Conservation (phyloP, 331 rosid genomes). For the Phaseolus coccineus region DNA sequence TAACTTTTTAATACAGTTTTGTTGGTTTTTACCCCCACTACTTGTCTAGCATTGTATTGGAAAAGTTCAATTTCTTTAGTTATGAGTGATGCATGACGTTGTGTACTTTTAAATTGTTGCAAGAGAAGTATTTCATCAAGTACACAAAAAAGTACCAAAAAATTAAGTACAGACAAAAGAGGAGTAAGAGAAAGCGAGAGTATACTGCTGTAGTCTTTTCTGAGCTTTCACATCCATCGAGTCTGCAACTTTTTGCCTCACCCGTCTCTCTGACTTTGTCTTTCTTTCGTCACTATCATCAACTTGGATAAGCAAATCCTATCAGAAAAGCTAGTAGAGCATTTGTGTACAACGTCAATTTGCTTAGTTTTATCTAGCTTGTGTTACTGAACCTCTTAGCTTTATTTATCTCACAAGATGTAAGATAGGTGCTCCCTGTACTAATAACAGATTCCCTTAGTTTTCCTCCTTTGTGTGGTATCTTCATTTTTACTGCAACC, state of each 20-base stretch:
- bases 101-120: background rate
- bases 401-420: slow-evolving; percentile 9
- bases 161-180: too few relatives aligned
- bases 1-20: background rate
- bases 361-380: background rate
- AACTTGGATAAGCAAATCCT: background rate
- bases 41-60: background rate
- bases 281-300: slow-evolving; percentile 5
- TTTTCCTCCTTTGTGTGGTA: slow-evolving; percentile 25
- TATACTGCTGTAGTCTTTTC: background rate
- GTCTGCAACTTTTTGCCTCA: background rate
- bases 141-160: background rate
- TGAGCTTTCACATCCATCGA: background rate
- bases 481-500: background rate
- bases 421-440: slow-evolving; percentile 16
- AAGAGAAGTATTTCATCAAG: background rate
- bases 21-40: background rate
- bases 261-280: background rate
- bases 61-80: background rate
- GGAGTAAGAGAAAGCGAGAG: background rate
- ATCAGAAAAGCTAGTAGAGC: background rate
- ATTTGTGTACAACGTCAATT: background rate
- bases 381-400: slow-evolving; percentile 1
- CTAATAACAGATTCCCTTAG: background rate
- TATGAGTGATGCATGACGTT: background rate